Percentiles rank a stretch among this genome's conserved stretches.
phyloP scores from a whole-genome alignment of 768 basidiomycete genomes.

The Tubosaeta sp. region DNA sequence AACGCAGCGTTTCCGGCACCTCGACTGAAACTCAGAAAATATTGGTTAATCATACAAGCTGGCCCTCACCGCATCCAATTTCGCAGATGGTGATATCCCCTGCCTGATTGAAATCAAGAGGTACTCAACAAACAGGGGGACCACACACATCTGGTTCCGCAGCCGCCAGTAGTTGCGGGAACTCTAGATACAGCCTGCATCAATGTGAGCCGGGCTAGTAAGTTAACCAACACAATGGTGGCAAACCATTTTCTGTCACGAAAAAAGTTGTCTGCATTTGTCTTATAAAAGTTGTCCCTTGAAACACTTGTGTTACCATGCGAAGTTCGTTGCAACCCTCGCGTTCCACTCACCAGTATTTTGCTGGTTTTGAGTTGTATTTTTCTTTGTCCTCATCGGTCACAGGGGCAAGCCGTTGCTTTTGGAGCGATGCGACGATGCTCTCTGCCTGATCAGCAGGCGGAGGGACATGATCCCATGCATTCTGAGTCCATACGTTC shows the following conservation, averaged over 20 bases:
- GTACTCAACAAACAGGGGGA: not conserved
- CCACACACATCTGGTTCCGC: constrained; percentile 57
- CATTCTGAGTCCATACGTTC: constrained; percentile 85
- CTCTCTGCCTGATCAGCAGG: constrained; percentile 75
- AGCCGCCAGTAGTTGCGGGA: constrained; percentile 77
- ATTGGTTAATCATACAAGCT: not conserved
- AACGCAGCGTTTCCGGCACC: constrained; percentile 96
- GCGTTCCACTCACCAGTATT: constrained; percentile 53
- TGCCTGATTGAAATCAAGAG: constrained; percentile 46
- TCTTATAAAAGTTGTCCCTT: constrained; percentile 94
- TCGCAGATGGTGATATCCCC: constrained; percentile 77
- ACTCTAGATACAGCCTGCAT: constrained; percentile 84
- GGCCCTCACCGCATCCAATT: constrained; percentile 76
- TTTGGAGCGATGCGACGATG: constrained; percentile 64
- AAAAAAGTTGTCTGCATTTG: constrained; percentile 86
- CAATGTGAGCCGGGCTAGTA: not conserved
- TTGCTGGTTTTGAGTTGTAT: constrained; percentile 70
- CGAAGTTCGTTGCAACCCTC: constrained; percentile 27
- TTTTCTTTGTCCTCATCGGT: constrained; percentile 63
- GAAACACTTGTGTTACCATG: constrained; percentile 23
- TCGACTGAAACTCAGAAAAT: constrained; percentile 24
- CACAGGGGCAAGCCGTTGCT: constrained; percentile 72
- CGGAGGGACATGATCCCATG: constrained; percentile 88
- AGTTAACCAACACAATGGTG: not conserved
- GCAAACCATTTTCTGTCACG: constrained; percentile 80